A percentile compares a stretch with the other conserved stretches of the same genome.
These are phyloP conservation scores for Tylopilus intermedius DNA, from an alignment of 768 basidiomycete species.

Conservation along the genomic window DNA sequence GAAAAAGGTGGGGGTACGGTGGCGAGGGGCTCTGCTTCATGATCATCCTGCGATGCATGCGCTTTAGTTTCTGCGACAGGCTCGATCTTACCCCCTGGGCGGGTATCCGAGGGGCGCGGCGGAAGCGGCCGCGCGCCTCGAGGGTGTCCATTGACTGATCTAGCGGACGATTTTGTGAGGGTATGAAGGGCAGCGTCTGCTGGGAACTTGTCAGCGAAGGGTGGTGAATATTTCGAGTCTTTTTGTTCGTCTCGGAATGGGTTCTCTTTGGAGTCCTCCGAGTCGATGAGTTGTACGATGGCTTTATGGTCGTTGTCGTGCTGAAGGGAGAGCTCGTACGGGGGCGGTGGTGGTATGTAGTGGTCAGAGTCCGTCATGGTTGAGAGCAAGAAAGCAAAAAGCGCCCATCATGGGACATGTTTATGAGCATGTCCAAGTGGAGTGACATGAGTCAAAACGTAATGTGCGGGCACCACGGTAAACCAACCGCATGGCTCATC, in stretches of 20 bases:
- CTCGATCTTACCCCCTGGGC: neutral
- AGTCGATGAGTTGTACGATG: constrained; percentile 22
- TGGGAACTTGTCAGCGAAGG: constrained; percentile 4
- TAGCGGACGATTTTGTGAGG: constrained; percentile 3
- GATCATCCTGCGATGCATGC: neutral
- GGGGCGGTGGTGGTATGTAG: constrained; percentile 35
- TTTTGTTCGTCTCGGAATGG: constrained; percentile 16
- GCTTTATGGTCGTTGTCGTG: constrained; percentile 45
- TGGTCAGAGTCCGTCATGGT: constrained; percentile 21
- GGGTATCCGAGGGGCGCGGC: constrained; percentile 13
- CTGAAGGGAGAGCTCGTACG: constrained; percentile 37
- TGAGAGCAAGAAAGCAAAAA: neutral
- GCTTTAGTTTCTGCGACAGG: constrained; percentile 7
- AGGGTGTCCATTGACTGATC: neutral
- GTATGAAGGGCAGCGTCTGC: neutral
- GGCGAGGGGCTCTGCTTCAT: constrained; percentile 10
- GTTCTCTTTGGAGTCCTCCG: constrained; percentile 6
- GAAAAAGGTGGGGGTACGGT: constrained; percentile 33
- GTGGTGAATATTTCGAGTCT: constrained; percentile 9
- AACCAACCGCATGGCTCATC: too few species aligned
- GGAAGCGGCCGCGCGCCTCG: constrained; percentile 26
- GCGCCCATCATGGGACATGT: constrained; percentile 5
- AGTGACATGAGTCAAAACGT: neutral
- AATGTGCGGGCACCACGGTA: neutral
- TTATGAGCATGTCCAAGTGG: neutral